phyloP scores from a whole-genome alignment of 73 alveolate species.

The Blepharisma japonicum region DNA sequence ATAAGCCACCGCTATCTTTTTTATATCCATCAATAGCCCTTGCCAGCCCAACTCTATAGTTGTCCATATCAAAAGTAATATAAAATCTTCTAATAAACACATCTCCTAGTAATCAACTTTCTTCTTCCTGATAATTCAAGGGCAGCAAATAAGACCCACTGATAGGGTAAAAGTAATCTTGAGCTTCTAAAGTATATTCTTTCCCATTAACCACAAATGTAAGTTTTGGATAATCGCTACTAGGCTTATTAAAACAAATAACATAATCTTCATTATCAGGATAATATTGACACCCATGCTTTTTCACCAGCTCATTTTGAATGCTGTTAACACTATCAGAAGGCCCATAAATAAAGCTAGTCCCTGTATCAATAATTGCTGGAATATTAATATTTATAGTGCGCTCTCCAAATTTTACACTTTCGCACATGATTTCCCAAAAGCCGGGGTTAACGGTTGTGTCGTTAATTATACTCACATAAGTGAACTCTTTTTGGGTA shows the following conservation, averaged over 20 bases:
- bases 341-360: not conserved
- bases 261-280: not conserved
- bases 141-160: not conserved
- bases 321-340: not conserved
- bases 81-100: too few relatives aligned
- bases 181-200: not conserved
- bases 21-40: too few relatives aligned
- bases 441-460: not conserved
- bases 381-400: not conserved
- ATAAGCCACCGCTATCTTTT: too few relatives aligned
- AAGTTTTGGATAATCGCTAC: not conserved
- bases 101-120: too few relatives aligned
- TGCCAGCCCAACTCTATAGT: too few relatives aligned
- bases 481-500: not conserved
- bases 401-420: not conserved
- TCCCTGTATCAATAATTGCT: conserved; percentile 15
- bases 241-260: not conserved
- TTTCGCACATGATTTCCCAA: not conserved
- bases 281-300: not conserved
- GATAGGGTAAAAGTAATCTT: not conserved
- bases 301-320: not conserved
- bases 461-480: not conserved
- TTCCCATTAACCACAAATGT: not conserved
- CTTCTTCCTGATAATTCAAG: too few relatives aligned
- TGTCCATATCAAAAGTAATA: too few relatives aligned